Evolutionary conservation across 352 stramenopile species (phyloP), one percentile per base, ranked within the genome.

Genomic region (Globisporangium camurandrum): DNA sequence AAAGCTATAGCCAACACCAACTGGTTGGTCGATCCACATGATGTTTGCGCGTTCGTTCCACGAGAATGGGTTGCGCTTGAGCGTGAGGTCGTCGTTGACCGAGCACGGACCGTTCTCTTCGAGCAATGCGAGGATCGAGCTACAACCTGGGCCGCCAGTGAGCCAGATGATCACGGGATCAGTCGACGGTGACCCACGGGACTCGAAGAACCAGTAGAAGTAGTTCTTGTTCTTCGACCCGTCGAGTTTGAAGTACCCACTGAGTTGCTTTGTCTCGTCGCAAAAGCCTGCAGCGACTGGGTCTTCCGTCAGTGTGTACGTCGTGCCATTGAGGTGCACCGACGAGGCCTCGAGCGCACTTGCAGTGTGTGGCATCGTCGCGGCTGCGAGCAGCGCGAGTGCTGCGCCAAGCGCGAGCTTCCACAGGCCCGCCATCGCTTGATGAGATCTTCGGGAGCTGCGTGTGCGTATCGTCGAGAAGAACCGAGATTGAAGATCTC

Each of bases 121-220:
- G 20, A 98, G 74, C 23, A 98, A 64, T 41, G 91, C 95, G 37
- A 98, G 61, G 37, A 92, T 92, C 23, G 79, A 97, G 45, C 80
- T 97, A 69, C 94, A 98, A 6, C 95, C 95, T 0, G 95, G 95
- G 1, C 95, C 95, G 19, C 95, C 96, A n/a, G 88, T 98, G 49
- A 99, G 80, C 96, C 96, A 99, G 17, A 99, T 81, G 40, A 99
- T 74, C 31, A 99, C 62, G 0, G 96, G 96, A 59, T 96, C 94
- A 11, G 54, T 93, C n/a, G 63, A 56, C 0, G 91, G 87, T 42
- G 69, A 55, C 7, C 75, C 69, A 36, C 86, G 79, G 24, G 83
- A 94, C 68, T 98, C 93, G 59, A 98, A 98, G 67, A 98, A 96
- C 89, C 93, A 98, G 70, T 96, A 98, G 56, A 98, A 98, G 59